These are phyloP conservation scores for Saksenaea vasiformis DNA, from an alignment of 371 early-diverging fungal genomes.

Conservation along the genomic window DNA sequence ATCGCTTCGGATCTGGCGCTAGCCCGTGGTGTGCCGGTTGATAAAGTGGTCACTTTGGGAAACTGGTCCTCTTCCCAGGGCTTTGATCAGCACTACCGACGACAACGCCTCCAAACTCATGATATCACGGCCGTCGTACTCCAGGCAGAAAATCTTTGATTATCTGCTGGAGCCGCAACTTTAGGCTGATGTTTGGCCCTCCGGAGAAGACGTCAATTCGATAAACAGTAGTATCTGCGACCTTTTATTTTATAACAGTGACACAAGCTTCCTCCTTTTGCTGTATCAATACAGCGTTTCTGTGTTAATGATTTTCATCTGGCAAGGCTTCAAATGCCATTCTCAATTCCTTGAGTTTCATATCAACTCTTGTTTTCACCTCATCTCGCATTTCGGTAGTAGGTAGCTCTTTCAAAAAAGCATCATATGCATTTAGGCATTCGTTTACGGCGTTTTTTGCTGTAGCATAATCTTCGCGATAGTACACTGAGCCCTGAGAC, in stretches of 20 bases:
- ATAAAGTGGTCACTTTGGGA: slow-evolving; percentile 10
- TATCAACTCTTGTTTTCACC: slow-evolving; percentile 35
- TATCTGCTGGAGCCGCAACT: background rate
- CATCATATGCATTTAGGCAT: slow-evolving; percentile 33
- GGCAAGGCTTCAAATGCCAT: slow-evolving; percentile 43
- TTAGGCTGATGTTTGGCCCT: too few relatives aligned
- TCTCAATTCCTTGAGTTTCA: slow-evolving; percentile 42
- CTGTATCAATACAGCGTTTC: background rate
- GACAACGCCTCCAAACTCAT: background rate
- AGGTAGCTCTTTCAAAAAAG: slow-evolving; percentile 33
- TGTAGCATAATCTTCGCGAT: slow-evolving; percentile 36
- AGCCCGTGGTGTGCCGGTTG: slow-evolving; percentile 2
- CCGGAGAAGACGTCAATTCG: too few relatives aligned
- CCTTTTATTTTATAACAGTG: too few relatives aligned
- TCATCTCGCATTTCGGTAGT: slow-evolving; percentile 37
- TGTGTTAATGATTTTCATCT: slow-evolving; percentile 21
- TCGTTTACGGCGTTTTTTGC: slow-evolving; percentile 43
- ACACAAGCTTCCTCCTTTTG: too few relatives aligned
- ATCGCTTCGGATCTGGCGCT: slow-evolving; percentile 9
- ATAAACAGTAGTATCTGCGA: too few relatives aligned
- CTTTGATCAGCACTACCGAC: slow-evolving; percentile 9
- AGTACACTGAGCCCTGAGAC: slow-evolving; percentile 45
- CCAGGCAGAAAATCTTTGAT: background rate
- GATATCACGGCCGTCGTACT: background rate
- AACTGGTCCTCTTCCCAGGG: slow-evolving; percentile 14